Evolutionary conservation across 1,284 basidiomycete genomes (phyloP).

Genomic region (Schizophyllum commune): DNA sequence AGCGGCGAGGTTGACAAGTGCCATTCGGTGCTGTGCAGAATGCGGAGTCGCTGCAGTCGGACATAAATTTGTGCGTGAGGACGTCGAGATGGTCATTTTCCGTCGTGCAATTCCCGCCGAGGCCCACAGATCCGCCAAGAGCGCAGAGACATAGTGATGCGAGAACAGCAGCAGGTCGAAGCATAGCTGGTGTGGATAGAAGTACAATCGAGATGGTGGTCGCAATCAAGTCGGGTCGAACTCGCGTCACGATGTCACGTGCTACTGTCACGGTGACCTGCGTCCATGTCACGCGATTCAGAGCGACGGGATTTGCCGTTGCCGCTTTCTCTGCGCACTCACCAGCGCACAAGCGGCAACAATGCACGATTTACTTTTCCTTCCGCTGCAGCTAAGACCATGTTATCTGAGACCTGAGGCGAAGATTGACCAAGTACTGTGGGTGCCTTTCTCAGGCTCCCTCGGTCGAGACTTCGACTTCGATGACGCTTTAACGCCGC

Average conservation of each 20-base stretch:
- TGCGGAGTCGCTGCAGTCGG: constrained; percentile 55
- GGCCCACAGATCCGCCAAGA: background rate
- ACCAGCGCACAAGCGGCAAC: too few species aligned
- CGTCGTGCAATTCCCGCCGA: constrained; percentile 20
- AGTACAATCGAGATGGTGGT: background rate
- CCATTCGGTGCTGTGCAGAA: constrained; percentile 47
- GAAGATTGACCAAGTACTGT: too few species aligned
- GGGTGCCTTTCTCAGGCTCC: background rate
- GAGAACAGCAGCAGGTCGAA: background rate
- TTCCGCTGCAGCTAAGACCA: too few species aligned
- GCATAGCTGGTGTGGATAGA: background rate
- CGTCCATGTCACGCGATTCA: too few species aligned
- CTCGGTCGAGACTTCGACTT: background rate
- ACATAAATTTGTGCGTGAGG: constrained; percentile 50
- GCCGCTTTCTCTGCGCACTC: too few species aligned
- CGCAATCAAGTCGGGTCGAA: too few species aligned
- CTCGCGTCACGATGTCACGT: too few species aligned
- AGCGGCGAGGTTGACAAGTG: constrained; percentile 39
- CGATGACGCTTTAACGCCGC: background rate
- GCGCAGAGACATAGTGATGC: background rate
- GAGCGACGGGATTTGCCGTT: too few species aligned
- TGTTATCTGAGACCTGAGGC: too few species aligned
- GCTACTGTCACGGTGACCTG: too few species aligned
- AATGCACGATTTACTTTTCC: too few species aligned
- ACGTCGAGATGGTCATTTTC: constrained; percentile 49